Evolutionary conservation across 2,329 filamentous ascomycete species (phyloP).

Genomic region (Alternaria arborescens): DNA sequence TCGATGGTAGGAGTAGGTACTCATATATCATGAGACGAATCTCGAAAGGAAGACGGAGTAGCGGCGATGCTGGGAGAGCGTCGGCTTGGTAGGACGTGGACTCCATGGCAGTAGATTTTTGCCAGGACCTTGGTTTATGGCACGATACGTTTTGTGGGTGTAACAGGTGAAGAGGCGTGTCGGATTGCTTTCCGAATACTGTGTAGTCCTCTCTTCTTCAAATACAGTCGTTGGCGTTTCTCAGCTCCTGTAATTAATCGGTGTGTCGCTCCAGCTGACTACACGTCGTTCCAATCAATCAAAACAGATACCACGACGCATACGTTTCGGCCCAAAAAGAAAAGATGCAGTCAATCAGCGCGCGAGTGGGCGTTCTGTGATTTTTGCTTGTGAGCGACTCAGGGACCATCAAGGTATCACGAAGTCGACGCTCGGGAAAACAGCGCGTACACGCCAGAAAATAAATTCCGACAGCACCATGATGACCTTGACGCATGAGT

Average conservation of each 20-base stretch:
- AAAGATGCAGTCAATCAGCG: not conserved
- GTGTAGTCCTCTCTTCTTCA: not conserved
- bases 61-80: slow-evolving; percentile 36
- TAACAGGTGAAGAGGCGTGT: not conserved
- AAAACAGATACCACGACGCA: not conserved
- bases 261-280: not conserved
- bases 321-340: not conserved
- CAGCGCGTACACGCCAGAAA: slow-evolving; percentile 14
- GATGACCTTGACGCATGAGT: slow-evolving; percentile 29
- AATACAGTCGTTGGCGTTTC: not conserved
- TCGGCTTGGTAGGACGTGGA: not conserved
- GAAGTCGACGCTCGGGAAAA: slow-evolving; percentile 21
- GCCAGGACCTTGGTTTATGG: not conserved
- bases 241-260: not conserved
- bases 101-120: slow-evolving; percentile 15
- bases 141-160: not conserved
- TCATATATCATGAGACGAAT: slow-evolving; percentile 59
- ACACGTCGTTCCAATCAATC: slow-evolving; percentile 5
- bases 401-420: slow-evolving; percentile 27
- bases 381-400: not conserved
- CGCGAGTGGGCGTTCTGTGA: too few species aligned
- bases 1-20: slow-evolving; percentile 53
- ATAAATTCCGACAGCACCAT: slow-evolving; percentile 27
- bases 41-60: slow-evolving; percentile 57
- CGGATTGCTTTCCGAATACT: not conserved